Conservation (phyloP, 2,329 filamentous ascomycete genomes). For the Metarhizium anisopliae region DNA sequence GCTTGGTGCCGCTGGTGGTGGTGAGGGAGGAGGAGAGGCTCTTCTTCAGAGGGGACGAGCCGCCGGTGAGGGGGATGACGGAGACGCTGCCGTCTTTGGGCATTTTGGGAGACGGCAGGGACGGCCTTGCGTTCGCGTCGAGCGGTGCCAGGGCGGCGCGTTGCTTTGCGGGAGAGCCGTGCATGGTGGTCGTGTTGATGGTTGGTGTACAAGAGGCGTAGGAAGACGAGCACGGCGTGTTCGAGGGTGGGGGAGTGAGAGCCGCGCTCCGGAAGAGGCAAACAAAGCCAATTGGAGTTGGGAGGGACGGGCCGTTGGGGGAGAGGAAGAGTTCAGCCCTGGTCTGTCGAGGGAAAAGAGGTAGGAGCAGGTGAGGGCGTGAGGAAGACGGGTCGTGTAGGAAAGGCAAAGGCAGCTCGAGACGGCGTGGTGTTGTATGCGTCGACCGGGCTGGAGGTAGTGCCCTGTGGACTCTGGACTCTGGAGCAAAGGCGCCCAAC, state of each 20-base stretch:
- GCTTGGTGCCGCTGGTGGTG: slow-evolving; percentile 11
- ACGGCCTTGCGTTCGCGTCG: slow-evolving; percentile 33
- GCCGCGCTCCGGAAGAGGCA: not conserved
- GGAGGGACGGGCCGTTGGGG: too few relatives aligned
- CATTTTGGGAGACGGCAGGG: slow-evolving; percentile 14
- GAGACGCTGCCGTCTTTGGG: slow-evolving; percentile 6
- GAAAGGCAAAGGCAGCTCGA: too few relatives aligned
- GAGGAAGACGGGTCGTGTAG: too few relatives aligned
- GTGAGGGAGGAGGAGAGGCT: slow-evolving; percentile 3
- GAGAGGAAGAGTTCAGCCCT: too few relatives aligned
- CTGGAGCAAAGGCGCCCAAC: too few relatives aligned
- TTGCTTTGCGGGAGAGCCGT: slow-evolving; percentile 32
- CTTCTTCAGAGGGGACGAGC: slow-evolving; percentile 9
- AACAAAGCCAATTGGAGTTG: too few relatives aligned
- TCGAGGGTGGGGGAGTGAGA: not conserved
- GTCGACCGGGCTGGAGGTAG: too few relatives aligned
- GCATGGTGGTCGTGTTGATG: not conserved
- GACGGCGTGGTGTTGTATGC: too few relatives aligned
- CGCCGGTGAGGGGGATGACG: not conserved
- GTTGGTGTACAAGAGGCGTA: not conserved
- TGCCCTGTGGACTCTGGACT: too few relatives aligned
- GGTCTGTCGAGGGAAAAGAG: too few relatives aligned
- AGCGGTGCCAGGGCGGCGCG: slow-evolving; percentile 40
- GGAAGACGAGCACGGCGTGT: too few relatives aligned
- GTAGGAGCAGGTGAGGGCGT: too few relatives aligned